Evolutionary conservation across 1,284 basidiomycete genomes (phyloP), one percentile per base, ranked within the genome.

Genomic region (Cryptococcus maquisensis): DNA sequence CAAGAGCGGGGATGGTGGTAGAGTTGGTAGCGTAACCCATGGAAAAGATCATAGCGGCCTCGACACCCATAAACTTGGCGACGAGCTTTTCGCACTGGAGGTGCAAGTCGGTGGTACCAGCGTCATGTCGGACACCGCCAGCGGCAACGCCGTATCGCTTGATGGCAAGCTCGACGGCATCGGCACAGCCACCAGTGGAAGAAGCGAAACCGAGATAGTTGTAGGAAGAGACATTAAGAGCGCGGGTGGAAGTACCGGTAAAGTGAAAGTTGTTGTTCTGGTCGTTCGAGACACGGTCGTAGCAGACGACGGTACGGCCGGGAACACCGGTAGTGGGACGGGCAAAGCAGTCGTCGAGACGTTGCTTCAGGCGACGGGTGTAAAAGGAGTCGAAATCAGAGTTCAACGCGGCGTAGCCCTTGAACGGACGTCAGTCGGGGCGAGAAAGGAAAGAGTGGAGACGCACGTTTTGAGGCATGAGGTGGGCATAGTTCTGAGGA

Each of bases 321-420:
- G 95, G 90, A 24, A 98, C 95, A 28, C 92, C 92, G 0, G 95
- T 97, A 55, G 90, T 85, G 20, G 95, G 95, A 54, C 92, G 85
- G 2, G 88, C 86, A 78, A 99, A 98, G 73, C 93, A 96, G 75
- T 97, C 92, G 69, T 97, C 94, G 75, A 99, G 86, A 52, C 95
- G 89, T 23, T 82, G 80, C 78, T 98, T 98, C 64, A 98, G 83
- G 8, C 94, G 86, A 56, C 95, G 88, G 54, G 93, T 97, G 81
- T 98, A 98, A 80, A 98, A 99, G 28, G 94, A 98, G 78, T 98
- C 96, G 67, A 98, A 98, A 76, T 98, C 95, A 35, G 93, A 96
- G 78, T 94, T 96, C 60, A 98, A 82, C 13, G 96, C 89, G 1
- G 95, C 96, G 71, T 97, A 96, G 58, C 93, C 93, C 89, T 93